Evolutionary conservation across 768 basidiomycete species (phyloP).

Genomic region (Psilocybe cubensis): DNA sequence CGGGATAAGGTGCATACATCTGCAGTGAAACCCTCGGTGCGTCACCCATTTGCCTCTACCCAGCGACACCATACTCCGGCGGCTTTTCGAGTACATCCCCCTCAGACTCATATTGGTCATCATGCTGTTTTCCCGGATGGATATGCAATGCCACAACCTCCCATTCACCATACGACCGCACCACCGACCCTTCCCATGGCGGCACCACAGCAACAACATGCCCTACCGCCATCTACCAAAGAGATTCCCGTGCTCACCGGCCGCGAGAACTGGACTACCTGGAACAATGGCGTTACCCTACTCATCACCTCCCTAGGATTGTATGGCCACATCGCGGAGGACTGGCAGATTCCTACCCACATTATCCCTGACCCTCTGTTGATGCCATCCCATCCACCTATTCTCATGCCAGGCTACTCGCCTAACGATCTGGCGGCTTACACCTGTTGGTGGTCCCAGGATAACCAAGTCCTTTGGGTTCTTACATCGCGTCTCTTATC

Average conservation of each 20-base stretch:
- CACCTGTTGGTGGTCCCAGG: neutral
- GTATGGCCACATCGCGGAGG: constrained; percentile 4
- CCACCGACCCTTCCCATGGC: too few species aligned
- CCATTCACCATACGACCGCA: too few species aligned
- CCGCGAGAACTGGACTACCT: constrained; percentile 4
- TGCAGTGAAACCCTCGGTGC: too few species aligned
- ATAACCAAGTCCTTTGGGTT: neutral
- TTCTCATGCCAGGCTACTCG: neutral
- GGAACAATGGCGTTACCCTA: constrained; percentile 2
- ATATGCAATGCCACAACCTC: too few species aligned
- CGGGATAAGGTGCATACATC: too few species aligned
- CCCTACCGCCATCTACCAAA: constrained; percentile 1
- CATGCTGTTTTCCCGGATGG: too few species aligned
- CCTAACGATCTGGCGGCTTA: neutral
- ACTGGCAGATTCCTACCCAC: neutral
- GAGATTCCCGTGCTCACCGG: constrained; percentile 7
- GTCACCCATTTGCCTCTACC: too few species aligned
- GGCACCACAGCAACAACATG: too few species aligned
- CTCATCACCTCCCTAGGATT: constrained; percentile 2
- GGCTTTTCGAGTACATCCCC: too few species aligned
- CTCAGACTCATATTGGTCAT: too few species aligned
- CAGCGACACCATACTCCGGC: too few species aligned
- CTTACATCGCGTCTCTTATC: neutral
- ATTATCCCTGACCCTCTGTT: neutral
- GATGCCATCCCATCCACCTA: neutral